phyloP scores from a whole-genome alignment of 345 rosid species.

The Acer yangbiense region DNA sequence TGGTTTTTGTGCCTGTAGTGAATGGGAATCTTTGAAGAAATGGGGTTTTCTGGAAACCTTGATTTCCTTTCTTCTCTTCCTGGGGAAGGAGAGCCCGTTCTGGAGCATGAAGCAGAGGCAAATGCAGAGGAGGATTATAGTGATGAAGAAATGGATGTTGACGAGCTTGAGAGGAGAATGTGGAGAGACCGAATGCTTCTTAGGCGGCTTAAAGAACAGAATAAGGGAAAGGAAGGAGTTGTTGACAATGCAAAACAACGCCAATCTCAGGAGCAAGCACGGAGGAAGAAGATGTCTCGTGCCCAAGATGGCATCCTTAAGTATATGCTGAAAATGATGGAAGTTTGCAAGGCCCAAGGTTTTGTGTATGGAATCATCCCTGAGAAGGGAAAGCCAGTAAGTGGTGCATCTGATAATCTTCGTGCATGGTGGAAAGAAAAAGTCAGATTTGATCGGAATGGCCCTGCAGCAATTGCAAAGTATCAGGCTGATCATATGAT shows the following conservation, averaged over 20 bases:
- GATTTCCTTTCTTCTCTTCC: constrained; percentile 46
- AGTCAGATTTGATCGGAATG: constrained; percentile 79
- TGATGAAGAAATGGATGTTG: constrained; percentile 70
- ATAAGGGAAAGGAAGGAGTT: constrained; percentile 45
- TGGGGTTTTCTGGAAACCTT: constrained; percentile 57
- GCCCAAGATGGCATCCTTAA: constrained; percentile 84
- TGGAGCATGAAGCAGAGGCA: constrained; percentile 47
- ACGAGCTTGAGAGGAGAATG: constrained; percentile 78
- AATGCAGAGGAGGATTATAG: constrained; percentile 57
- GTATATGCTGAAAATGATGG: constrained; percentile 91
- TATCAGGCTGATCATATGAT: constrained; percentile 54
- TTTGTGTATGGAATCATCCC: constrained; percentile 86
- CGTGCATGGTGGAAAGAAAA: constrained; percentile 95
- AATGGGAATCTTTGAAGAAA: constrained; percentile 59
- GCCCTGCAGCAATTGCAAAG: constrained; percentile 79
- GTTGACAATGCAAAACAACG: constrained; percentile 52
- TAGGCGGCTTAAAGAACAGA: constrained; percentile 64
- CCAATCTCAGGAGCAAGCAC: constrained; percentile 77
- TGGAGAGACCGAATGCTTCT: constrained; percentile 75
- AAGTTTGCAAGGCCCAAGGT: constrained; percentile 86
- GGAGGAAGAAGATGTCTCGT: constrained; percentile 90
- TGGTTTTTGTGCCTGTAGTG: background rate
- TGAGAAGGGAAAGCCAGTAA: constrained; percentile 86
- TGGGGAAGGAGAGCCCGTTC: constrained; percentile 38
- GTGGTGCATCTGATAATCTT: constrained; percentile 91